Evolutionary conservation across 306 rosid species (phyloP).

Genomic region (Cucurbita pepo): DNA sequence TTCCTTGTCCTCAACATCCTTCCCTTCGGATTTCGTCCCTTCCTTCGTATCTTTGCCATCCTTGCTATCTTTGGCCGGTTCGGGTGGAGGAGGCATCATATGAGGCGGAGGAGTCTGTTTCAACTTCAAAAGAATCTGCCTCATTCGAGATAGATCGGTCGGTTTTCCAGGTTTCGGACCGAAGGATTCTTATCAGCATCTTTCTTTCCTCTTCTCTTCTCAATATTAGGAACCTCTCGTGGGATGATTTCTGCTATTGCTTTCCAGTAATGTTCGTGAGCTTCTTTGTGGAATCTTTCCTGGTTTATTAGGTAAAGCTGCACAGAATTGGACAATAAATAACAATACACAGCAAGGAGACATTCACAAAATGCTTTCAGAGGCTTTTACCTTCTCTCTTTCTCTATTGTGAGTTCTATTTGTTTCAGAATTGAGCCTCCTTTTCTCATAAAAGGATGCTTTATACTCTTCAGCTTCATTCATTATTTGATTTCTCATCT

Average conservation of each 20-base stretch:
- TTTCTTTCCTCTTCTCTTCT: conserved; percentile 82
- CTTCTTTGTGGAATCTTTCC: conserved; percentile 96
- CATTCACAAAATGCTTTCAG: not conserved
- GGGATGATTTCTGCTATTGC: conserved; percentile 88
- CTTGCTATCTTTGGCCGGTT: conserved; percentile 41
- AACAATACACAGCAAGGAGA: not conserved
- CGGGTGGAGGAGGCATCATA: conserved; percentile 78
- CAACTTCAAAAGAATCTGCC: conserved; percentile 64
- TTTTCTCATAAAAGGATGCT: conserved; percentile 58
- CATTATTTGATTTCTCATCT: conserved; percentile 73
- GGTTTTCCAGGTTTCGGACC: conserved; percentile 98
- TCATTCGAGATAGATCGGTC: conserved; percentile 80
- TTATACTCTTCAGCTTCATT: conserved; percentile 81
- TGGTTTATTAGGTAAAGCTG: conserved; percentile 59
- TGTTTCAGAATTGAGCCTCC: conserved; percentile 57
- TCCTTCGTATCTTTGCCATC: conserved; percentile 16
- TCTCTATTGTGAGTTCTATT: conserved; percentile 58
- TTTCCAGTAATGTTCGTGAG: conserved; percentile 81
- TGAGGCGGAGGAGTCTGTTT: conserved; percentile 76
- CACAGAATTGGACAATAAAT: not conserved
- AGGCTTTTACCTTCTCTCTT: conserved; percentile 57
- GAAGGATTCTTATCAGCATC: conserved; percentile 66
- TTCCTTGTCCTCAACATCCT: conserved; percentile 20
- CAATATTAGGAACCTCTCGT: conserved; percentile 77
- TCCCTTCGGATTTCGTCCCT: not conserved